A percentile compares a stretch with the other conserved stretches of the same genome.
Evolutionary conservation across 805 yeast genomes (phyloP).

Genomic region (Nakazawaea peltata): DNA sequence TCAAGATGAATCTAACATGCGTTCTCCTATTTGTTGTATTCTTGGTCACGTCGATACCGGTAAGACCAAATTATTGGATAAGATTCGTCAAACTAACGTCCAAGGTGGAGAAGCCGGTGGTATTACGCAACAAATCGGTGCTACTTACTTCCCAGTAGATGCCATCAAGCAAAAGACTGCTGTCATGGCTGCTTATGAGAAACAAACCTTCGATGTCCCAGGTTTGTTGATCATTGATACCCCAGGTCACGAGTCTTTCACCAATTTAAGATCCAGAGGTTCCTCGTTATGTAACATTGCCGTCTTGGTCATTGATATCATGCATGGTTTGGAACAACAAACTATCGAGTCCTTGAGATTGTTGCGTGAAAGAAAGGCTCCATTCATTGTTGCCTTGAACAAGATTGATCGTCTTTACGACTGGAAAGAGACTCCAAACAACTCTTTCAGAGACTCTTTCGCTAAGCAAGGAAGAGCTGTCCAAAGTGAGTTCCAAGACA

Average conservation of each 20-base stretch:
- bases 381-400: constrained; percentile 94
- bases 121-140: constrained; percentile 99
- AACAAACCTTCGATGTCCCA: constrained; percentile 87
- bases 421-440: constrained; percentile 87
- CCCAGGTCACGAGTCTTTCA: constrained; percentile 99
- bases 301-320: constrained; percentile 93
- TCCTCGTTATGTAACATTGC: constrained; percentile 99
- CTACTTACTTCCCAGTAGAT: constrained; percentile 97
- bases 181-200: constrained; percentile 82
- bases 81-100: constrained; percentile 96
- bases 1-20: constrained; percentile 47
- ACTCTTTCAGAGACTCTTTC: constrained; percentile 92
- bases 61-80: constrained; percentile 94
- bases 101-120: constrained; percentile 99
- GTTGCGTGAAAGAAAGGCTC: constrained; percentile 95
- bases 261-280: constrained; percentile 97
- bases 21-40: constrained; percentile 99
- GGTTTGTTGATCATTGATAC: constrained; percentile 96
- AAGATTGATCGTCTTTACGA: constrained; percentile 96
- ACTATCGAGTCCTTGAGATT: constrained; percentile 89
- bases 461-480: constrained; percentile 77
- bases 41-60: constrained; percentile 99
- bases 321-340: constrained; percentile 99
- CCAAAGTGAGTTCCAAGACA: constrained; percentile 84
- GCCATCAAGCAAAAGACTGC: constrained; percentile 87